A percentile compares a stretch with the other conserved stretches of the same genome.
Conservation (phyloP, 441 rosid genomes). For the Viola pubescens region DNA sequence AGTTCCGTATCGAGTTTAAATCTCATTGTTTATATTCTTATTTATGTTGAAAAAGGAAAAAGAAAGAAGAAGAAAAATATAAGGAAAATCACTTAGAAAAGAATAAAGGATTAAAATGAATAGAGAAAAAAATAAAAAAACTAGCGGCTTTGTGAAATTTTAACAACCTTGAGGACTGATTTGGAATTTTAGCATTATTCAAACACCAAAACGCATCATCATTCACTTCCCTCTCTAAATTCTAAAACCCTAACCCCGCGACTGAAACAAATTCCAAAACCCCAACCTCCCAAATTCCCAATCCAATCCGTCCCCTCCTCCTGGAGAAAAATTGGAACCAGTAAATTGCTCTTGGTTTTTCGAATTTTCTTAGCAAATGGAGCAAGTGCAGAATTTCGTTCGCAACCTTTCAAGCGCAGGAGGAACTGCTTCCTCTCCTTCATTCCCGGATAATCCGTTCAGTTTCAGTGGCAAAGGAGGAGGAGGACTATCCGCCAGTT, state of each 20-base stretch:
- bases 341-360: background rate
- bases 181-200: too few relatives aligned
- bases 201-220: background rate
- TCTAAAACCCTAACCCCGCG: background rate
- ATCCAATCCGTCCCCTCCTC: background rate
- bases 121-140: too few relatives aligned
- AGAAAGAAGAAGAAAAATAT: too few relatives aligned
- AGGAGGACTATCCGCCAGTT: slow-evolving; percentile 25
- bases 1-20: too few relatives aligned
- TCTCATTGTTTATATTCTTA: too few relatives aligned
- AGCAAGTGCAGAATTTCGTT: slow-evolving; percentile 42
- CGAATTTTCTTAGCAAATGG: slow-evolving; percentile 33
- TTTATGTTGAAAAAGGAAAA: too few relatives aligned
- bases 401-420: slow-evolving; percentile 33
- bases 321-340: background rate
- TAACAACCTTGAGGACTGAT: too few relatives aligned
- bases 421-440: slow-evolving; percentile 24
- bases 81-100: too few relatives aligned
- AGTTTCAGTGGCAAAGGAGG: slow-evolving; percentile 21
- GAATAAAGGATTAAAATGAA: too few relatives aligned
- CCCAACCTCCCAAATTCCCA: background rate
- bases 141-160: too few relatives aligned
- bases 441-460: slow-evolving; percentile 27
- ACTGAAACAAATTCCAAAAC: background rate
- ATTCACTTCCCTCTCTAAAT: background rate